Conservation (phyloP, 805 yeast genomes). For the Wickerhamomyces pijperi region DNA sequence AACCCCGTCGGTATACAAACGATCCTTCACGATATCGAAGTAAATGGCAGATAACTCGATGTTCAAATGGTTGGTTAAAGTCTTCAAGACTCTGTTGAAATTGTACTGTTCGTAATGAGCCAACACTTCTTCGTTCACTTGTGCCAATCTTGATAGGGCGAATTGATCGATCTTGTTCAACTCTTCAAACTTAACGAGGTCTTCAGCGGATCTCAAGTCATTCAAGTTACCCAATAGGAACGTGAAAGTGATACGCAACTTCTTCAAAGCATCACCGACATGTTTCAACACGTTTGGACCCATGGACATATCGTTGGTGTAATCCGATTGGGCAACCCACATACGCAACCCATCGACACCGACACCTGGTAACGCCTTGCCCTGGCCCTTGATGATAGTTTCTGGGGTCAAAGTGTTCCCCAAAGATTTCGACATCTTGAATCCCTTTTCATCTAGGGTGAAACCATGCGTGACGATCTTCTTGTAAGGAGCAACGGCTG, state of each 20-base stretch:
- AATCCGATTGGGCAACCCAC: conserved; percentile 86
- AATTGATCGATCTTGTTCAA: conserved; percentile 47
- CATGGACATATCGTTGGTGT: conserved; percentile 66
- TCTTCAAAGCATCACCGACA: conserved; percentile 72
- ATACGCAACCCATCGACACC: conserved; percentile 89
- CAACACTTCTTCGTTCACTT: conserved; percentile 31
- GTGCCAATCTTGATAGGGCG: conserved; percentile 42
- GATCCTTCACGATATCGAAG: conserved; percentile 79
- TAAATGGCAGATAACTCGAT: conserved; percentile 70
- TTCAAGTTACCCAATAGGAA: conserved; percentile 72
- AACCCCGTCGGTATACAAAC: conserved; percentile 58
- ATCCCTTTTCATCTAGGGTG: conserved; percentile 72
- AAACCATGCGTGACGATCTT: conserved; percentile 88
- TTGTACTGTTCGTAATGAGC: conserved; percentile 44
- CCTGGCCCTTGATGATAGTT: conserved; percentile 54
- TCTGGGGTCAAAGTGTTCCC: conserved; percentile 73
- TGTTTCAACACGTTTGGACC: conserved; percentile 64
- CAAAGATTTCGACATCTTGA: conserved; percentile 87
- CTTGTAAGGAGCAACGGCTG: conserved; percentile 50
- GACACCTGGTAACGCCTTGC: conserved; percentile 40
- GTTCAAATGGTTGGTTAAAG: conserved; percentile 61
- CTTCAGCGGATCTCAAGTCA: conserved; percentile 18
- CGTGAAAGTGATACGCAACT: conserved; percentile 70
- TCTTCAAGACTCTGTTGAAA: conserved; percentile 61
- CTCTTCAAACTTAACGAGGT: conserved; percentile 27